Conservation (phyloP, 2,329 filamentous ascomycete genomes). For the Claviceps pazoutovae region DNA sequence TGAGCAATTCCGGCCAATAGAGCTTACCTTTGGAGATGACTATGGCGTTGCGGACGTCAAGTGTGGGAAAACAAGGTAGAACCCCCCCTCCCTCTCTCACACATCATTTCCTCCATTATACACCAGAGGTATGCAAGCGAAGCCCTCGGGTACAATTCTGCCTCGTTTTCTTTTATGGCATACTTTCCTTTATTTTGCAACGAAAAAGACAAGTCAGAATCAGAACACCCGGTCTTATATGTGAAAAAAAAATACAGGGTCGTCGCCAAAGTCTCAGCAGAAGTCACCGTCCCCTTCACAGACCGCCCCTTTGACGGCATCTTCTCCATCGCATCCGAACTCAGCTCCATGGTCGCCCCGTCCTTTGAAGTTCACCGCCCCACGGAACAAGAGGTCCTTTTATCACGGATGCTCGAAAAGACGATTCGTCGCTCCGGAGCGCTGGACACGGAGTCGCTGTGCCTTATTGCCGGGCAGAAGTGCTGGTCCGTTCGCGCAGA, state of each 20-base stretch:
- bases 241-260: conserved; percentile 38
- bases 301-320: conserved; percentile 92
- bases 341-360: conserved; percentile 84
- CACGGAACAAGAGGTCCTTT: conserved; percentile 70
- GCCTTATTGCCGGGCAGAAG: conserved; percentile 78
- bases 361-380: conserved; percentile 77
- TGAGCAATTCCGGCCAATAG: conserved; percentile 65
- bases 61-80: conserved; percentile 77
- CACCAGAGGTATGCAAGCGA: neutral
- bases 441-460: conserved; percentile 89
- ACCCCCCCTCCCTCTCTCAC: neutral
- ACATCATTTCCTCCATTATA: neutral
- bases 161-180: no score
- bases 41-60: conserved; percentile 80
- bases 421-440: conserved; percentile 84
- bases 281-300: conserved; percentile 70
- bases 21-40: conserved; percentile 75
- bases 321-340: conserved; percentile 82
- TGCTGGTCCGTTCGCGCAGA: conserved; percentile 87
- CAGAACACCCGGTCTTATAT: neutral
- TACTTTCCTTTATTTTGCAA: neutral
- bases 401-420: conserved; percentile 84
- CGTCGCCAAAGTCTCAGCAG: conserved; percentile 71
- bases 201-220: no score
- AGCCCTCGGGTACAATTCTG: no score